Conservation (phyloP, 2,329 filamentous ascomycete genomes). For the Colletotrichum tabaci region DNA sequence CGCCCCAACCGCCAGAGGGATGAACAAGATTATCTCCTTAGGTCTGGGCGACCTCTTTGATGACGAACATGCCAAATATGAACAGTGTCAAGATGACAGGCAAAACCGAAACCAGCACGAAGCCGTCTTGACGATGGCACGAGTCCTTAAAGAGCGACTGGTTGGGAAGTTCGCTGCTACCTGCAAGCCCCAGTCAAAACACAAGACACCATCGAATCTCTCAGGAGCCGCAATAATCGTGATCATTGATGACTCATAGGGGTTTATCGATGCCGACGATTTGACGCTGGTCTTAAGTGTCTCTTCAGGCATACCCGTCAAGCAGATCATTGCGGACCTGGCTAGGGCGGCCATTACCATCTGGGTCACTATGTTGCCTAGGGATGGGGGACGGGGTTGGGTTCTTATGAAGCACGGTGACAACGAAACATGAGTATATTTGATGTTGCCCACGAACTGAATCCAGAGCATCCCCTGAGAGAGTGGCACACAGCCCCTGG, state of each 20-base stretch:
- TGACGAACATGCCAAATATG: no score
- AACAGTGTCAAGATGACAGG: no score
- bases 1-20: neutral
- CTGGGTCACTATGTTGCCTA: slow-evolving; percentile 21
- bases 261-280: slow-evolving; percentile 44
- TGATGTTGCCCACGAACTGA: neutral
- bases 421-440: neutral
- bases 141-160: neutral
- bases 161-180: slow-evolving; percentile 4
- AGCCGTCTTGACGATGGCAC: slow-evolving; percentile 3
- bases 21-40: slow-evolving; percentile 23
- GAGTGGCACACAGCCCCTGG: neutral
- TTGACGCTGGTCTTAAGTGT: slow-evolving; percentile 42
- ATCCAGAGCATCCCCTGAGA: neutral
- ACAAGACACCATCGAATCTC: neutral
- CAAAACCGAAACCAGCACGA: slow-evolving; percentile 5
- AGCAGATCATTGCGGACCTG: slow-evolving; percentile 45
- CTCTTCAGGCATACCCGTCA: slow-evolving; percentile 43
- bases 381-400: neutral
- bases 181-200: slow-evolving; percentile 18
- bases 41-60: neutral
- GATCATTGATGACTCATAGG: slow-evolving; percentile 37
- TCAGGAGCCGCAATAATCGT: slow-evolving; percentile 22
- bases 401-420: neutral
- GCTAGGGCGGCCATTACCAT: slow-evolving; percentile 44